These are phyloP conservation scores for Oidiodendron maius DNA, from an alignment of 495 filamentous ascomycete species.

Conservation along the genomic window DNA sequence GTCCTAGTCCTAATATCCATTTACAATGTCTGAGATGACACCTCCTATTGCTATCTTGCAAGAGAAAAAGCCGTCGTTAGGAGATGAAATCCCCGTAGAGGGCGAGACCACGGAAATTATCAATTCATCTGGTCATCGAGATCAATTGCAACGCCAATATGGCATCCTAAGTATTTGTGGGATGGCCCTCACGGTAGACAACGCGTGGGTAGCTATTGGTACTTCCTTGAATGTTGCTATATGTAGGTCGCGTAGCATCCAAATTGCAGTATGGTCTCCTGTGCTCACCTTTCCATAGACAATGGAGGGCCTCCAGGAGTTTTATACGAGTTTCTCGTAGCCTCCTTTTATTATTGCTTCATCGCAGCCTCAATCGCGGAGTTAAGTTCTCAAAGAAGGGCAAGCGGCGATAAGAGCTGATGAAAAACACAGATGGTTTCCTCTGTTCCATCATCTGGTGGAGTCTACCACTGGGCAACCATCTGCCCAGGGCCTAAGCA, in stretches of 20 bases:
- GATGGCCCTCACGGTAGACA: conserved; percentile 48
- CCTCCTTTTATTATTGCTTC: conserved; percentile 38
- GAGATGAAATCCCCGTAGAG: too few species aligned
- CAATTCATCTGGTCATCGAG: conserved; percentile 50
- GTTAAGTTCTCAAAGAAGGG: too few species aligned
- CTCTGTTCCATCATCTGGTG: conserved; percentile 68
- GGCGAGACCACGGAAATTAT: too few species aligned
- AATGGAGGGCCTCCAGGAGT: conserved; percentile 54
- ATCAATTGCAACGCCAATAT: conserved; percentile 51
- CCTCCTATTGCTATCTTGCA: too few species aligned
- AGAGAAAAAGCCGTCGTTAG: too few species aligned
- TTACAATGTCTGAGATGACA: too few species aligned
- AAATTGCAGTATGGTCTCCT: conserved; percentile 5
- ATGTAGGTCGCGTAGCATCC: conserved; percentile 27
- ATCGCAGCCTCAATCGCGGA: conserved; percentile 37
- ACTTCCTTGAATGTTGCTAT: conserved; percentile 47
- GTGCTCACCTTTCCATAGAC: conserved; percentile 24
- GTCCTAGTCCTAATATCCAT: too few species aligned
- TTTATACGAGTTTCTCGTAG: conserved; percentile 47
- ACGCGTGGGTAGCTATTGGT: conserved; percentile 51
- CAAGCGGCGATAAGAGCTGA: too few species aligned
- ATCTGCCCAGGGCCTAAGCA: conserved; percentile 63
- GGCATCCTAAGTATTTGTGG: conserved; percentile 46
- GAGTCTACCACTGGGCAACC: conserved; percentile 82
- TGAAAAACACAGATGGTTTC: conserved; percentile 73